Base-by-base conservation (phyloP, 371 early-diverging fungal species). In the Caulochytrium protostelioides region DNA sequence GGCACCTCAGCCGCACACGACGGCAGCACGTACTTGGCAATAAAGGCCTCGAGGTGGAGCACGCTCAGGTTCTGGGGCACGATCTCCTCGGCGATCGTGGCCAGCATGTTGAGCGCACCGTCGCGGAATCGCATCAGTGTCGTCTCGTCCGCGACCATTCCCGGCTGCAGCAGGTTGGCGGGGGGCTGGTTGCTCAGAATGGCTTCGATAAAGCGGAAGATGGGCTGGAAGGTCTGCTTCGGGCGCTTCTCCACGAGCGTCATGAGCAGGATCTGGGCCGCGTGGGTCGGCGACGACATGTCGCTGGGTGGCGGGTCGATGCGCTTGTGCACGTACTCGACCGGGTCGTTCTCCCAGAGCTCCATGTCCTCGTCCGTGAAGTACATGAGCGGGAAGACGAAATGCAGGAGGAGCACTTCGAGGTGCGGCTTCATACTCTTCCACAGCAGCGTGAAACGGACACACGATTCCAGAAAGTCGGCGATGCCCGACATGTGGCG, bases 301-400 rank as follows among this genome's bases (percentile, higher is more conserved):
- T 16, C 22, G 20, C 12, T 12, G 33, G 7, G 6, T 18, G 12
- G 12, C 7, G n/a, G 33, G 6, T 47, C 61, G 32, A 75, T 59
- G 43, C 75, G 75, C 48, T 76, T 73, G 40, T 80, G 76, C n/a
- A 90, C 72, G 43, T 73, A 92, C 51, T 92, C 91, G 12, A 78
- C 70, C 2, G 83, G 78, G 46, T 90, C 83, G 9, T 81, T 78
- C 19, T 66, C 64, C 90, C 89, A 89, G n/a, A 83, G 59, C 45
- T 77, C 69, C 42, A 72, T 64, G 43, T 92, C 94, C 25, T 69
- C 71, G 3, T 53, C 44, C 24, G 74, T 66, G 48, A 84, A 84
- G 57, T 80, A 80, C 25, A 90, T 46, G 28, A 76, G 73, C 34
- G 89, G 89, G 61, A 78, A 89, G 30, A 89, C 66, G 49, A 80